phyloP scores from a whole-genome alignment of 352 stramenopile genomes.

The Phytopythium oedochilum region DNA sequence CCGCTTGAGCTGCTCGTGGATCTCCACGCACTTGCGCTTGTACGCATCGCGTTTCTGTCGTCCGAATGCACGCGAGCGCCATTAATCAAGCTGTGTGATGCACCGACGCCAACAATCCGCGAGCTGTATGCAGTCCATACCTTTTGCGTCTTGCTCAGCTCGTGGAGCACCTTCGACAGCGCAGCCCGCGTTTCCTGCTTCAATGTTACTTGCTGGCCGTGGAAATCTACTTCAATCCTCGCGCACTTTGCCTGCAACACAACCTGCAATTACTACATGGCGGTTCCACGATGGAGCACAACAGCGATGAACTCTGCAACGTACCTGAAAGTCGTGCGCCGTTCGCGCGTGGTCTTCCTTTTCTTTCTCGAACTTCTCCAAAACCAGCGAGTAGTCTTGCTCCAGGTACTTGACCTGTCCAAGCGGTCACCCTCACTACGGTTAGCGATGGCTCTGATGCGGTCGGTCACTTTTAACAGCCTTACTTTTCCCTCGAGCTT shows the following conservation, averaged over 20 bases:
- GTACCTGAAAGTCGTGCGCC: conserved; percentile 45
- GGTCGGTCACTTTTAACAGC: background rate
- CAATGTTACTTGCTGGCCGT: conserved; percentile 25
- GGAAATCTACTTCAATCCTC: conserved; percentile 34
- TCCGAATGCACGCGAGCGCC: background rate
- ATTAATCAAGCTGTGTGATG: background rate
- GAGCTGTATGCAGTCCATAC: conserved; percentile 11
- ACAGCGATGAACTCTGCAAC: background rate
- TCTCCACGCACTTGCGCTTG: conserved; percentile 77
- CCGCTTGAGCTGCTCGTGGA: conserved; percentile 69
- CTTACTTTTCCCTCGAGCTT: conserved; percentile 59
- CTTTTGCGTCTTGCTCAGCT: conserved; percentile 64
- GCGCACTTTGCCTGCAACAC: conserved; percentile 32
- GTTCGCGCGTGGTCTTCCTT: conserved; percentile 39
- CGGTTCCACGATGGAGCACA: no score
- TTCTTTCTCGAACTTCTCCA: conserved; percentile 60
- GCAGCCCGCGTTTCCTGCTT: conserved; percentile 49
- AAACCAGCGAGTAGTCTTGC: conserved; percentile 42
- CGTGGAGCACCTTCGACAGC: conserved; percentile 54
- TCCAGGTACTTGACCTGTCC: conserved; percentile 66
- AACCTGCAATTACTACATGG: background rate
- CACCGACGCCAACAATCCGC: background rate
- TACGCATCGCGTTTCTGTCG: conserved; percentile 73
- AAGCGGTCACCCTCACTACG: background rate
- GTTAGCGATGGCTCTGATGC: background rate